These are phyloP conservation scores for Neurospora tetraspora DNA, from an alignment of 495 filamentous ascomycete genomes.

Conservation along the genomic window DNA sequence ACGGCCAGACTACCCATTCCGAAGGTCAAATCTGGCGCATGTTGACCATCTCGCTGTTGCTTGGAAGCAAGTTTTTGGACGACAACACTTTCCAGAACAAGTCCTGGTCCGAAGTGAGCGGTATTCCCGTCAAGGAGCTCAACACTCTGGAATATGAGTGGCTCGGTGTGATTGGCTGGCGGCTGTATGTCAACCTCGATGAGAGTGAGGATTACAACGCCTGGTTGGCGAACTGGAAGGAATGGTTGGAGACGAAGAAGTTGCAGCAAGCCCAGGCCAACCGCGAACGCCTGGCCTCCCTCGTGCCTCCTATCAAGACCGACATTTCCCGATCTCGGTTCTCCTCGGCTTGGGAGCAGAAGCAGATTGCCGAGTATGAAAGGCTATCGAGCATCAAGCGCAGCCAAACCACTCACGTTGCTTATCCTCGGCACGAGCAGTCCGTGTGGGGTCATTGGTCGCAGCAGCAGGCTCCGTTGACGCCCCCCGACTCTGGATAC, in stretches of 20 bases:
- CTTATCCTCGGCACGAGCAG: constrained; percentile 42
- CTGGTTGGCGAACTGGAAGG: constrained; percentile 78
- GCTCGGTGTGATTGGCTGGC: constrained; percentile 76
- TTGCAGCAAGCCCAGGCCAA: constrained; percentile 38
- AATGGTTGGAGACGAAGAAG: constrained; percentile 58
- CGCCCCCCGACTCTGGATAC: constrained; percentile 42
- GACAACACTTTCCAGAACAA: constrained; percentile 99
- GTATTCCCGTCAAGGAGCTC: constrained; percentile 76
- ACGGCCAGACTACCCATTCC: constrained; percentile 44
- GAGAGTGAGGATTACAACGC: constrained; percentile 71
- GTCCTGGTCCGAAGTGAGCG: constrained; percentile 97
- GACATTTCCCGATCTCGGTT: constrained; percentile 34
- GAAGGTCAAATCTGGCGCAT: constrained; percentile 80
- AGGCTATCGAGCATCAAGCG: constrained; percentile 31
- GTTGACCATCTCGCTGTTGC: constrained; percentile 76
- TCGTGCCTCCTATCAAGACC: constrained; percentile 60
- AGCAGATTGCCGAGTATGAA: constrained; percentile 42
- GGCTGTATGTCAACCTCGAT: constrained; percentile 78
- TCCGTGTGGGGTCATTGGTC: constrained; percentile 29
- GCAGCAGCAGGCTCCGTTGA: constrained; percentile 31
- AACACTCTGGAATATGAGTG: constrained; percentile 89
- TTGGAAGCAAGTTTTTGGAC: constrained; percentile 97
- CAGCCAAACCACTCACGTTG: constrained; percentile 33
- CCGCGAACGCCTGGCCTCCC: constrained; percentile 42
- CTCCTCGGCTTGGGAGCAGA: constrained; percentile 43